Base-by-base conservation (phyloP, 1,284 basidiomycete genomes). In the Macrocystidia cucumis region DNA sequence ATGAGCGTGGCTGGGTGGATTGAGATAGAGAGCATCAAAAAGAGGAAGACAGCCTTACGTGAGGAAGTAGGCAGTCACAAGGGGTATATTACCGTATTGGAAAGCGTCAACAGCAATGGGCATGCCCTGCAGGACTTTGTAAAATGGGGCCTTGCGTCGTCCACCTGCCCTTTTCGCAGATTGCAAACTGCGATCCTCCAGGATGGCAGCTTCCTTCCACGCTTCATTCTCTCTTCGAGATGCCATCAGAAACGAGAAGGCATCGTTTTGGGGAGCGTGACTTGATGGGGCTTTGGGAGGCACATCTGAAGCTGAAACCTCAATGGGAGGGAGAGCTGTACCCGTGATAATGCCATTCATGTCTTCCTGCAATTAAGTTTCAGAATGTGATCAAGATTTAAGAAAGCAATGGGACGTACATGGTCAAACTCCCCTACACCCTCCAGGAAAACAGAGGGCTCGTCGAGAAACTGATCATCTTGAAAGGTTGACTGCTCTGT, bases 61-160 rank as follows among this genome's bases (percentile, higher is more conserved):
- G 43, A 96, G 61, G 47, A 95, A 91, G 57, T 96, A 95, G 0
- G 90, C 90, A 2, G 72, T 85, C 8, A 96, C 78, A 7, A 76
- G 78, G 5, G 91, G 89, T 37, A 97, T 91, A n/a, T 69, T 66
- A 2, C 92, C 92, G 55, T 95, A 98, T 31, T 85, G 76, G 57
- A 98, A 98, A 1, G 91, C 92, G 51, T 98, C 95, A 0, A 97
- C 92, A 4, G 91, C 86, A 29, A 98, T 88, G 1, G 93, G 91
- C 92, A 98, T 97, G 2, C 96, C 95, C 45, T 91, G 87, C 44
- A 98, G 61, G n/a, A 92, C 75, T 62, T 96, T 97, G 62, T 93
- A 96, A 54, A 96, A 96, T 0, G 92, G 92, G 1, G 91, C 90
- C 38, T 78, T 80, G 34, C 87, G 64, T 25, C 82, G 68, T 18